Conservation (phyloP, 768 basidiomycete genomes). For the Auricularia heimuer region DNA sequence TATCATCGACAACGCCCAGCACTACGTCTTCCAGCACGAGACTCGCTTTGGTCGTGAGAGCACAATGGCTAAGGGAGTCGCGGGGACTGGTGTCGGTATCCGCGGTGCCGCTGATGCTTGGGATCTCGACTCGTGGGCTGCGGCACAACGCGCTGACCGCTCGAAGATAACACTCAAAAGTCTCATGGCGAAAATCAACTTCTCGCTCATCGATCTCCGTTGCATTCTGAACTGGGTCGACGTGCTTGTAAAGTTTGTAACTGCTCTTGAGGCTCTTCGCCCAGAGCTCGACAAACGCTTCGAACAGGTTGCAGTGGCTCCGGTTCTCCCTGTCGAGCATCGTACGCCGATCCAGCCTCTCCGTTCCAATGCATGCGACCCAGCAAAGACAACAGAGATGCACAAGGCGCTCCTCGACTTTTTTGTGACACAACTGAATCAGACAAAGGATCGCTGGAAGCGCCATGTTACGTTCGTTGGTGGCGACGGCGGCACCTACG, state of each 20-base stretch:
- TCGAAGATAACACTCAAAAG: slow-evolving; percentile 14
- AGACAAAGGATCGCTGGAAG: neutral
- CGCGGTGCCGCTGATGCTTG: slow-evolving; percentile 9
- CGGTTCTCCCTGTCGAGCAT: slow-evolving; percentile 8
- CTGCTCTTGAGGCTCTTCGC: slow-evolving; percentile 22
- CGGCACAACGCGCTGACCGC: slow-evolving; percentile 8
- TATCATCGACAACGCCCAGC: slow-evolving; percentile 19
- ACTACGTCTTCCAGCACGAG: slow-evolving; percentile 20
- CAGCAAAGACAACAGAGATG: slow-evolving; percentile 11
- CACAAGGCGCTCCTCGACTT: slow-evolving; percentile 19
- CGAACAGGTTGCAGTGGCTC: slow-evolving; percentile 21
- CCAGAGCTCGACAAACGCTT: slow-evolving; percentile 15
- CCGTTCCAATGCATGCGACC: slow-evolving; percentile 16
- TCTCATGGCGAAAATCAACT: slow-evolving; percentile 18
- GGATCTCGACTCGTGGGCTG: slow-evolving; percentile 17
- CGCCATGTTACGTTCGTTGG: slow-evolving; percentile 1
- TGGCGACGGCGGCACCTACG: slow-evolving; percentile 11
- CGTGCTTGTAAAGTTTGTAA: slow-evolving; percentile 22
- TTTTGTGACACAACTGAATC: slow-evolving; percentile 9
- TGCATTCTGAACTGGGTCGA: slow-evolving; percentile 22
- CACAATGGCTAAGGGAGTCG: slow-evolving; percentile 19
- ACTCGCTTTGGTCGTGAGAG: slow-evolving; percentile 21
- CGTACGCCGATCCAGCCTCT: slow-evolving; percentile 16
- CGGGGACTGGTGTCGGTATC: slow-evolving; percentile 17
- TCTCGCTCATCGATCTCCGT: slow-evolving; percentile 16